Percentiles rank a stretch among this genome's conserved stretches.
Evolutionary conservation across 495 filamentous ascomycete species (phyloP).

Genomic region (Talaromyces wortmannii): DNA sequence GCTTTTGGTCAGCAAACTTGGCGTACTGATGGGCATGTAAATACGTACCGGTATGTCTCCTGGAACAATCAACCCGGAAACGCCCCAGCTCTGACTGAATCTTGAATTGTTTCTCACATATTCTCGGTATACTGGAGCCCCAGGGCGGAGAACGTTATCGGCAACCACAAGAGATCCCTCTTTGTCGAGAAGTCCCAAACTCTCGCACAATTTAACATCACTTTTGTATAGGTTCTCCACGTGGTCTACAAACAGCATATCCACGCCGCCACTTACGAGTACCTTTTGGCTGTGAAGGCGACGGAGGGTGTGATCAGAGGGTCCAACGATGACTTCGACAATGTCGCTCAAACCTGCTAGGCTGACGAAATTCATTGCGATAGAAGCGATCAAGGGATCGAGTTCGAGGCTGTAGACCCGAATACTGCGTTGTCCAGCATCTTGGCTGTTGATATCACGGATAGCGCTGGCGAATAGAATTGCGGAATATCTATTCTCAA

Average conservation of each 20-base stretch:
- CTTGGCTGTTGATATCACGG: constrained; percentile 39
- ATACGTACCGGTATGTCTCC: constrained; percentile 9
- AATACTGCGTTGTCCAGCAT: background rate
- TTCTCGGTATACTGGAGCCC: constrained; percentile 10
- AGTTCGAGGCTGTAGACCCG: constrained; percentile 57
- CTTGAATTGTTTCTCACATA: constrained; percentile 8
- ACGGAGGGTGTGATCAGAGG: constrained; percentile 12
- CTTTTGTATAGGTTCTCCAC: constrained; percentile 8
- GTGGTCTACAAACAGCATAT: constrained; percentile 14
- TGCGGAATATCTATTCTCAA: constrained; percentile 43
- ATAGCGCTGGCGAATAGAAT: constrained; percentile 58
- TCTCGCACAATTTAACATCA: constrained; percentile 10
- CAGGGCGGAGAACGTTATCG: constrained; percentile 13
- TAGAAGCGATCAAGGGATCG: constrained; percentile 58
- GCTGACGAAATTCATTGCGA: constrained; percentile 52
- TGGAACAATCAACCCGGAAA: constrained; percentile 11
- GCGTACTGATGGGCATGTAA: background rate
- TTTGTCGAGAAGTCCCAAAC: constrained; percentile 2
- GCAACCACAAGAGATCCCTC: constrained; percentile 7
- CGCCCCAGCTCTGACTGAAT: constrained; percentile 11
- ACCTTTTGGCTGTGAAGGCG: background rate
- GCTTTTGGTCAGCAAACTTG: background rate
- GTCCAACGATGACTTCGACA: constrained; percentile 59
- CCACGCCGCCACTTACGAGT: background rate
- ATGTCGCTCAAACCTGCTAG: constrained; percentile 60